Conservation (phyloP, 345 rosid genomes). For the Draba incana region DNA sequence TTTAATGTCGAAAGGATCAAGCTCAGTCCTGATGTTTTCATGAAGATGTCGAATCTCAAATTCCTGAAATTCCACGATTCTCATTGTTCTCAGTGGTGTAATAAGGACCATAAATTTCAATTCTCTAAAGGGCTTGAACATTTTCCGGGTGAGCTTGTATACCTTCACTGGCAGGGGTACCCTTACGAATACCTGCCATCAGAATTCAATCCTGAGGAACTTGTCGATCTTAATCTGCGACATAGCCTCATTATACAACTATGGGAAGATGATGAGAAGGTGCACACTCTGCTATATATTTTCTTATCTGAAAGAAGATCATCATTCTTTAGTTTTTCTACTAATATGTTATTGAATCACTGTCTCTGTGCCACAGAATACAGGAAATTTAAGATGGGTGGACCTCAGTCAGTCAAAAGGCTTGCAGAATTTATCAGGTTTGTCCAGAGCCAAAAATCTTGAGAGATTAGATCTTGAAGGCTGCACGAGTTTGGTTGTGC, state of each 20-base stretch:
- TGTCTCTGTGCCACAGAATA: conserved; percentile 19
- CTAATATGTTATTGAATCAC: not conserved
- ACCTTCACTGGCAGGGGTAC: conserved; percentile 43
- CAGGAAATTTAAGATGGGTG: conserved; percentile 36
- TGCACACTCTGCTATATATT: not conserved
- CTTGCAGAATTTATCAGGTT: conserved; percentile 36
- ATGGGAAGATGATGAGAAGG: conserved; percentile 37
- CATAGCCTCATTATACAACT: conserved; percentile 37
- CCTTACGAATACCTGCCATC: conserved; percentile 39
- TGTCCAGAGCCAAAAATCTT: conserved; percentile 38
- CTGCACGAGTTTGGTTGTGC: conserved; percentile 34
- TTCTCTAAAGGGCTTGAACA: conserved; percentile 6
- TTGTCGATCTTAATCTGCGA: conserved; percentile 29
- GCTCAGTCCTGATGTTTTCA: conserved; percentile 32
- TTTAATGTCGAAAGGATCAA: conserved; percentile 18
- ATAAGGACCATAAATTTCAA: not conserved
- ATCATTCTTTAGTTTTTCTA: not conserved
- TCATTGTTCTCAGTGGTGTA: conserved; percentile 31
- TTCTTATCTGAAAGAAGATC: not conserved
- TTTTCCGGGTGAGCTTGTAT: conserved; percentile 35
- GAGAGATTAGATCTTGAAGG: conserved; percentile 34
- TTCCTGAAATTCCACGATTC: conserved; percentile 40
- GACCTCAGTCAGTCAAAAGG: conserved; percentile 32
- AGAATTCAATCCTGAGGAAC: conserved; percentile 33
- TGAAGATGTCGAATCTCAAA: conserved; percentile 42